Conservation (phyloP, 257 asterid species). For the Anisodus tanguticus region DNA sequence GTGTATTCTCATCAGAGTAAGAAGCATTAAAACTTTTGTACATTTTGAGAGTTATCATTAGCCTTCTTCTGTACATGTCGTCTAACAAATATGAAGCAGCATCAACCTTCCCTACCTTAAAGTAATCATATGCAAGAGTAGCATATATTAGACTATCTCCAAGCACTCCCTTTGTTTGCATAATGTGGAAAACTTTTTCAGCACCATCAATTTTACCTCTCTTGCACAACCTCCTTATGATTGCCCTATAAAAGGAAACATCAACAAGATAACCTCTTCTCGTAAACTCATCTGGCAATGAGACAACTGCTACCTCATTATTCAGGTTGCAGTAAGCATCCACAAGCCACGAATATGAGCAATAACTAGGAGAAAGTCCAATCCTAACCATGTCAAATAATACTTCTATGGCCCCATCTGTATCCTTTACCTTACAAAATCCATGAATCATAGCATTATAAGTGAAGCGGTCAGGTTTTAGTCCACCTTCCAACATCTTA, state of each 20-base stretch:
- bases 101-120: slow-evolving; percentile 53
- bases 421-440: slow-evolving; percentile 62
- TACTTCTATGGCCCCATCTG: slow-evolving; percentile 60
- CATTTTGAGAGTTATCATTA: slow-evolving; percentile 66
- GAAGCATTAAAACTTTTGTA: slow-evolving; percentile 61
- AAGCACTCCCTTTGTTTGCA: slow-evolving; percentile 66
- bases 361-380: slow-evolving; percentile 66
- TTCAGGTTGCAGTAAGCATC: slow-evolving; percentile 56
- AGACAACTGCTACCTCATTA: slow-evolving; percentile 58
- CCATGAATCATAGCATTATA: slow-evolving; percentile 85
- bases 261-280: slow-evolving; percentile 65
- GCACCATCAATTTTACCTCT: slow-evolving; percentile 70
- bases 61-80: slow-evolving; percentile 74
- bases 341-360: slow-evolving; percentile 73
- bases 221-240: slow-evolving; percentile 72
- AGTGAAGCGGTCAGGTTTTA: slow-evolving; percentile 74
- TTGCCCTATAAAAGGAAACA: slow-evolving; percentile 67
- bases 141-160: slow-evolving; percentile 68
- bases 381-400: slow-evolving; percentile 62
- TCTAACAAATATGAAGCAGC: slow-evolving; percentile 60
- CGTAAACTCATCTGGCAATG: slow-evolving; percentile 64
- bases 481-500: slow-evolving; percentile 79
- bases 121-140: slow-evolving; percentile 69
- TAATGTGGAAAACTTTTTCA: slow-evolving; percentile 50
- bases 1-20: slow-evolving; percentile 45